Base-by-base conservation (phyloP, 2,329 filamentous ascomycete genomes). In the Aspergillus fischeri region DNA sequence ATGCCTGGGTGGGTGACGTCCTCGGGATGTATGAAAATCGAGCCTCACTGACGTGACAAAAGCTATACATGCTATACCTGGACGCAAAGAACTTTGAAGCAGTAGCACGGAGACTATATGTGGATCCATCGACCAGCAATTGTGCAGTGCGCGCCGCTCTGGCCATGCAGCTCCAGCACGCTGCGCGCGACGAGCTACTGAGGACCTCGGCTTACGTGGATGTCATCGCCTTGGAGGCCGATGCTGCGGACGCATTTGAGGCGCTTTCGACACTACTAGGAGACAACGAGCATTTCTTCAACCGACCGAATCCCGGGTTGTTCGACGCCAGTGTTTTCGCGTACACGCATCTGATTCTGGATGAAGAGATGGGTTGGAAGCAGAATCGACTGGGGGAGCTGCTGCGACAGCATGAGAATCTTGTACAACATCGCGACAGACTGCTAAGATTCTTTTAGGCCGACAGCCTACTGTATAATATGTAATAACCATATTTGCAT, bases 291-390 rank as follows among this genome's bases (percentile, higher is more conserved):
- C 88, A 85, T 79, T 90, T 89, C 71, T 88, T 87, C 67, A 81
- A 77, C 4, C 70, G 72, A 56, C 52, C 73, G 29, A 70, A 73
- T 17, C 91, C 93, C 0, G 85, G 86, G 0, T 69, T 93, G 25
- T 93, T 97, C 65, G 94, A 99, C 75, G 92, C 93, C 6, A 86
- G 85, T 54, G 84, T 97, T 2, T 97, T 97, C 75, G 87, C 91
- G 3, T 99, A 97, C 73, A 92, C 90, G 0, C 86, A 95, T 72
- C 78, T 96, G 52, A 78, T 97, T 53, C 75, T 96, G 52, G 85
- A 89, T 58, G 81, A 86, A 35, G 67, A 66, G 1, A 67, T 91
- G 62, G 78, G 75, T 1, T 92, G 90, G 89, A 78, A 77, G 57
- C 84, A 90, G 56, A 81, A 81, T 59, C 78, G 80, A 53, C 75